Base-by-base conservation (phyloP, 2,329 filamentous ascomycete species). In the Trichoderma atrobrunneum region DNA sequence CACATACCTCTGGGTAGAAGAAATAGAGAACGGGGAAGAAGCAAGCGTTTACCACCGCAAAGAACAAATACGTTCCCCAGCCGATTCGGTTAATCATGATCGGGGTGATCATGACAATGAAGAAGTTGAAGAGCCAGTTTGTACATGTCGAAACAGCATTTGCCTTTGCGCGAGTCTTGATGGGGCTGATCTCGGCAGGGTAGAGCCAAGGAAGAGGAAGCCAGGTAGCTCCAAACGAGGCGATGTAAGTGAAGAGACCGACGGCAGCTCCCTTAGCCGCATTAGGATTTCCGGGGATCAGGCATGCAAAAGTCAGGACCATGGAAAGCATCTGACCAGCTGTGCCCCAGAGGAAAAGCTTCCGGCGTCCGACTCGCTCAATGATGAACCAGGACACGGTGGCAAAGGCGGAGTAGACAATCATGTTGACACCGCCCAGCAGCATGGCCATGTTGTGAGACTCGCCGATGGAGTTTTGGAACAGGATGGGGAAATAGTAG, bases 191-290 rank as follows among this genome's bases (percentile, higher is more conserved):
- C 74, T 88, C 85, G 56, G 87, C 87, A 2, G 87, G 84, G 74
- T 86, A 87, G 75, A 88, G 76, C 88, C 89, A 91, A 0, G 89
- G 89, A 28, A 91, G 84, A 18, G 89, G 89, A 7, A 91, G 78
- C 86, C 88, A 91, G 1, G 88, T 89, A 0, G 89, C 89, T 39
- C 90, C 90, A 74, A 92, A 92, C 70, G 89, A 90, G 5, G 89
- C 88, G 76, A 92, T 92, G 80, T 91, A 92, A 3, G 89, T 86
- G 3, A 91, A 70, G 3, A 70, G 21, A 34, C 67, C 67, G 24
- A 70, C 89, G 1, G 89, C 89, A 0, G 91, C 89, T 39, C 91
- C 91, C 78, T 92, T 92, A 3, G 90, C 89, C 7, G 90, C 84
- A 0, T 88, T 80, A 0, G 84, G 85, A 1, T 85, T 86, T 0